These are phyloP conservation scores for Stagonosporopsis cucurbitacearum DNA, from an alignment of 2,329 filamentous ascomycete genomes.

Conservation along the genomic window DNA sequence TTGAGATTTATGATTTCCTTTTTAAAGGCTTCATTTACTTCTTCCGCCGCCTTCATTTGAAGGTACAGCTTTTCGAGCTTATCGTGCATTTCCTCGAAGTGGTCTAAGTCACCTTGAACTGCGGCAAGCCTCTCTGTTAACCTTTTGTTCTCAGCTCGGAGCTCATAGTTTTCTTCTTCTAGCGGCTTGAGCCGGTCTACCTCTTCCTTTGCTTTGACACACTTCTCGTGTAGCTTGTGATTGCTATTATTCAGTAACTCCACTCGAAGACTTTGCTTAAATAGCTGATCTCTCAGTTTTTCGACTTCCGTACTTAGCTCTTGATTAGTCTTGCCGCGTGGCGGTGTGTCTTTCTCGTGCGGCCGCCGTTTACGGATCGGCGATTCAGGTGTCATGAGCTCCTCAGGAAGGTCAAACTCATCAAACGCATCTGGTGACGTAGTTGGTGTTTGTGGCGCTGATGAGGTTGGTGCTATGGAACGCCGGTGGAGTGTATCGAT, in stretches of 20 bases:
- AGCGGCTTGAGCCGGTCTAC: conserved; percentile 37
- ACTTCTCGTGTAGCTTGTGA: conserved; percentile 34
- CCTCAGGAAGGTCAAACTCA: conserved; percentile 41
- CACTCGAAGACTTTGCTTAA: conserved; percentile 42
- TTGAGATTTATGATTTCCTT: conserved; percentile 33
- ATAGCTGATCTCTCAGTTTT: conserved; percentile 34
- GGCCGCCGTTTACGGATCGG: conserved; percentile 37
- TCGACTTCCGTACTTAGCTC: conserved; percentile 40
- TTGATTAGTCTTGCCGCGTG: conserved; percentile 36
- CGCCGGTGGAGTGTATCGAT: background rate
- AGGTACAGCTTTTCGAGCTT: conserved; percentile 25
- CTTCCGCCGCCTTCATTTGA: conserved; percentile 23
- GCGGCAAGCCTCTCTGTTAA: conserved; percentile 31
- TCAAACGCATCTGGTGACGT: conserved; percentile 28
- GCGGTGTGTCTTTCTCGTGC: conserved; percentile 29
- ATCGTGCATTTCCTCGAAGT: conserved; percentile 20
- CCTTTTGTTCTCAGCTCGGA: conserved; percentile 33
- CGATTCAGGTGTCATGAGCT: conserved; percentile 38
- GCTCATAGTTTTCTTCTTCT: conserved; percentile 35
- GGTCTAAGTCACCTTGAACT: conserved; percentile 27
- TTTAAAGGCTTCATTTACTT: conserved; percentile 32
- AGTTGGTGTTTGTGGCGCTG: conserved; percentile 12
- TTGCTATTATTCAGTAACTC: conserved; percentile 42
- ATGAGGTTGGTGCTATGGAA: background rate
- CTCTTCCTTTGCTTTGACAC: conserved; percentile 34